Base-by-base conservation (phyloP, 768 basidiomycete species). In the Tubosaeta sp. region DNA sequence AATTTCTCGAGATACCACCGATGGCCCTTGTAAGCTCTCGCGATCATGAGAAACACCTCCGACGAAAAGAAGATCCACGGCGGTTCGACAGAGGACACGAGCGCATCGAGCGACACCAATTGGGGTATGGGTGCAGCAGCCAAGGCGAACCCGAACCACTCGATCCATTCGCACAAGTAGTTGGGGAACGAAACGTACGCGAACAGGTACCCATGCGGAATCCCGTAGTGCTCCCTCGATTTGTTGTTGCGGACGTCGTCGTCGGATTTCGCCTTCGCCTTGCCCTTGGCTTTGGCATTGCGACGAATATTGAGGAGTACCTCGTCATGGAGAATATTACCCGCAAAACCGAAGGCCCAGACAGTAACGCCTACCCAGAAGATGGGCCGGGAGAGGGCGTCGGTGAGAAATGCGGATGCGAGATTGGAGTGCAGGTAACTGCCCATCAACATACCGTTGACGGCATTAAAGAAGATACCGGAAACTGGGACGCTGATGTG, bases 141-240 rank as follows among this genome's bases (percentile, higher is more conserved):
- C 34, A 96, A 65, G 2, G 90, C 87, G 66, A 86, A 97, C 8
- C 89, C 92, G 10, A 82, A 57, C 94, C 94, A 98, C 69, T 98
- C 95, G 49, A 87, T 52, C 95, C 95, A 98, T 65, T 97, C 95
- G 69, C 86, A 92, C 18, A 92, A 71, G 71, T 97, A 98, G 67
- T 96, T 93, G 10, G 95, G 95, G 71, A 85, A 95, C 6, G 92
- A 91, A 59, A 97, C 73, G 62, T 80, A 84, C 38, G 66, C 60
- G 74, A 87, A 96, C 16, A 95, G 71, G 19, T 81, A 77, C 0
- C 88, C 90, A 45, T 85, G 78, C 0, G 95, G 93, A 52, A 94
- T 84, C 4, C 84, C 83, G 63, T 91, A 91, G 67, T 89, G 75
- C 44, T 82, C 79, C 36, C 65, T 68, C 21, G 54, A 52, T 19